These are phyloP conservation scores for Gorgonomyces haynaldii DNA, from an alignment of 192 early-diverging fungal species.

Conservation along the genomic window DNA sequence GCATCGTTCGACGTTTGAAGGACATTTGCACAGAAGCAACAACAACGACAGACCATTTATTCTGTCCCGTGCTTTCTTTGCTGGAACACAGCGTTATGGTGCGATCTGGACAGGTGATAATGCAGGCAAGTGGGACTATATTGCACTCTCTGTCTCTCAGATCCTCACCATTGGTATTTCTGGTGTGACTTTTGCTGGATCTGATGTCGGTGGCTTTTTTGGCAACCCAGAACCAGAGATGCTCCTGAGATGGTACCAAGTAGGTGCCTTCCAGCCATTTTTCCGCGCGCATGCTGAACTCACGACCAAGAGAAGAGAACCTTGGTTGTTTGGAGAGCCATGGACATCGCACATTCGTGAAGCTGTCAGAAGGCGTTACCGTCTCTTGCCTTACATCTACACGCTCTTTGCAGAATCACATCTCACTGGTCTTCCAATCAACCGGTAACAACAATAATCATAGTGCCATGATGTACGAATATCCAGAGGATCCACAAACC, in stretches of 20 bases:
- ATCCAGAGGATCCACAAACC: constrained; percentile 64
- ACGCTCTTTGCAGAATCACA: constrained; percentile 77
- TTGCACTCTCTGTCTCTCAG: constrained; percentile 78
- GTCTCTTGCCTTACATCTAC: constrained; percentile 83
- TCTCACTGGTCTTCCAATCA: constrained; percentile 65
- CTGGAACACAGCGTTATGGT: constrained; percentile 87
- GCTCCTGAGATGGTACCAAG: constrained; percentile 96
- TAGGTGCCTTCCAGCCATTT: constrained; percentile 90
- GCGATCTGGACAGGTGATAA: constrained; percentile 99
- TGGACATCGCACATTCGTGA: constrained; percentile 66
- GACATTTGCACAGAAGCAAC: constrained; percentile 41
- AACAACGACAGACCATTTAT: constrained; percentile 73
- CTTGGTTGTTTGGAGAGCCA: constrained; percentile 88
- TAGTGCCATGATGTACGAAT: constrained; percentile 80
- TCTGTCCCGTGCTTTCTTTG: constrained; percentile 91
- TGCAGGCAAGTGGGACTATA: constrained; percentile 75
- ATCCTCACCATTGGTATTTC: constrained; percentile 71
- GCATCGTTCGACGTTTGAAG: constrained; percentile 79
- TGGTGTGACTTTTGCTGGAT: constrained; percentile 87
- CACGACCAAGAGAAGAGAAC: constrained; percentile 93
- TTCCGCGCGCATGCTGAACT: constrained; percentile 97
- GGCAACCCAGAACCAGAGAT: constrained; percentile 82
- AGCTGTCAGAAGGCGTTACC: constrained; percentile 72
- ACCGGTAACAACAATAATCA: constrained; percentile 25
- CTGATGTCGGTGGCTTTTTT: constrained; percentile 97